Evolutionary conservation across 176 grass and related monocot species (phyloP).

Genomic region (Ensete glaucum): DNA sequence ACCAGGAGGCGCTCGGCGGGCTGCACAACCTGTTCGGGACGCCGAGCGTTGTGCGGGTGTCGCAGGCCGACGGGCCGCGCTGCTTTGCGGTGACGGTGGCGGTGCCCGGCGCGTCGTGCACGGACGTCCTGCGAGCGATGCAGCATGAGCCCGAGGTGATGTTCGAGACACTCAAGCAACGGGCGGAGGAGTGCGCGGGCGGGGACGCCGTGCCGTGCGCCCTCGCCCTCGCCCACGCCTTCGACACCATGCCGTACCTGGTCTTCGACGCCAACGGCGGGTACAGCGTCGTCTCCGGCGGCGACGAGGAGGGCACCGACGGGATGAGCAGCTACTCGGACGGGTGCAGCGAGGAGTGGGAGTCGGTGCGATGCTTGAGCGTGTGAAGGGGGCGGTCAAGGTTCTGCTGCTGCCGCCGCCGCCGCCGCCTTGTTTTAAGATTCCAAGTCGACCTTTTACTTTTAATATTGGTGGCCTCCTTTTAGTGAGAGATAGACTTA

Average conservation of each 20-base stretch:
- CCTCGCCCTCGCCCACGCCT: constrained; percentile 5
- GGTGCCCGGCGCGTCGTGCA: constrained; percentile 8
- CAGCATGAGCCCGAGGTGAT: constrained; percentile 11
- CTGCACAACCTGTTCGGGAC: constrained; percentile 14
- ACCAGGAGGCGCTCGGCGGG: constrained; percentile 7
- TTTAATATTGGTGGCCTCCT: not conserved
- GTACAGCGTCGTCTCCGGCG: not conserved
- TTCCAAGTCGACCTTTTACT: not conserved
- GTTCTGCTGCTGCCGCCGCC: not conserved
- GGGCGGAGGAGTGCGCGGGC: not conserved
- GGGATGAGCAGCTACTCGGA: constrained; percentile 7
- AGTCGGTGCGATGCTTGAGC: not conserved
- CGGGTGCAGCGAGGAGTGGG: not conserved
- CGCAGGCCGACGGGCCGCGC: constrained; percentile 9
- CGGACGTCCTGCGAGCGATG: constrained; percentile 15
- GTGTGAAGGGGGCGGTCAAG: not conserved
- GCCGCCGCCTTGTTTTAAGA: not conserved
- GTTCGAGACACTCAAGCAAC: constrained; percentile 6
- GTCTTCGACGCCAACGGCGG: not conserved
- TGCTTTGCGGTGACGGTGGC: constrained; percentile 12
- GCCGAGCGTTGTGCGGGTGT: constrained; percentile 11
- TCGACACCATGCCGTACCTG: constrained; percentile 14
- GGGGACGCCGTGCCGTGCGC: not conserved
- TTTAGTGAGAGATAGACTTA: too few relatives aligned
- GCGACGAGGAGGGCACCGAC: not conserved